These are phyloP conservation scores for Eucalyptus paniculata DNA, from an alignment of 345 rosid species.

Conservation along the genomic window DNA sequence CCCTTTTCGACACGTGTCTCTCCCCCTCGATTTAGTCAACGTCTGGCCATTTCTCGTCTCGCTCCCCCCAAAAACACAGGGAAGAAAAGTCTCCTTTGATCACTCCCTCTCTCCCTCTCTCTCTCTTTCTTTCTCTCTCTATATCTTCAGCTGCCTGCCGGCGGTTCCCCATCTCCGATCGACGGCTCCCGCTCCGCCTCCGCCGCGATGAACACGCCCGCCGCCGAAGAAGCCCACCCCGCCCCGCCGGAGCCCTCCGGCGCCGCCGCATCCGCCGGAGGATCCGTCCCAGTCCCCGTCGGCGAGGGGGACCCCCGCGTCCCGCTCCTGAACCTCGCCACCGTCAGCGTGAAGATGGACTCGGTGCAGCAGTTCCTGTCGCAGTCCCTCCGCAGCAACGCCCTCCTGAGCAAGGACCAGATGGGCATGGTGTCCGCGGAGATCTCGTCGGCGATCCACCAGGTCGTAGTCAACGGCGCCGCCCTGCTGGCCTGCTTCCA, in stretches of 20 bases:
- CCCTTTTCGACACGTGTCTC: background rate
- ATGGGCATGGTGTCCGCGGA: conserved; percentile 3
- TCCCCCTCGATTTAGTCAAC: background rate
- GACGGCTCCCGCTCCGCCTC: background rate
- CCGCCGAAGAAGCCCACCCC: background rate
- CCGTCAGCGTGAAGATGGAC: conserved; percentile 1
- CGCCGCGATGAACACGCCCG: background rate
- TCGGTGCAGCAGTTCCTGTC: conserved; percentile 5
- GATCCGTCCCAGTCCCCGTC: background rate
- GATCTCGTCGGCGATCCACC: conserved; percentile 5
- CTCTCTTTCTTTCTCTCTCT: too few species aligned
- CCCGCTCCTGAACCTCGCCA: conserved; percentile 5
- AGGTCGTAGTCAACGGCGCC: conserved; percentile 8
- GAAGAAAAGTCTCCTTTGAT: background rate
- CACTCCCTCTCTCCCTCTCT: background rate
- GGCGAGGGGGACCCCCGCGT: background rate
- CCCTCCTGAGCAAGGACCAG: background rate
- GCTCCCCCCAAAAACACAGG: background rate
- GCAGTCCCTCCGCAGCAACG: background rate
- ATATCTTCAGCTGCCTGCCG: background rate
- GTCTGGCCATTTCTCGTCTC: background rate
- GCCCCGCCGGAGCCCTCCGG: background rate
- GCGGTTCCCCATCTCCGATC: background rate
- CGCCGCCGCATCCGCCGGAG: background rate
- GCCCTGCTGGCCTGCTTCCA: conserved; percentile 3